Base-by-base conservation (phyloP, 1,139 yeast genomes). In the Nakaseomyces kungkrabaensis region DNA sequence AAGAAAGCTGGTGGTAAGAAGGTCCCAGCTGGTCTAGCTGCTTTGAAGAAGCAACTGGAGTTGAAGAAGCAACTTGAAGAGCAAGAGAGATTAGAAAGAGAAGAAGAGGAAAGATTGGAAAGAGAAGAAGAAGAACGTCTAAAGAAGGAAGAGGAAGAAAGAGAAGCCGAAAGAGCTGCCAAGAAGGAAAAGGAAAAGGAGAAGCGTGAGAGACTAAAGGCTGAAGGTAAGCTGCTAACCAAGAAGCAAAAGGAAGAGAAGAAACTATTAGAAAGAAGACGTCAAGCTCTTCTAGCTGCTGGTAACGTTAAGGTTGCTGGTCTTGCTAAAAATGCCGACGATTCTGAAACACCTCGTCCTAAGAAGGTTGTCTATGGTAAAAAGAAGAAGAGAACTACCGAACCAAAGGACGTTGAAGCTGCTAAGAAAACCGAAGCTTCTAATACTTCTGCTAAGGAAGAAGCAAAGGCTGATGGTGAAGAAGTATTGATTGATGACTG, bases 171-270 rank as follows among this genome's bases (percentile, higher is more conserved):
- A 50, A 77, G 75, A 66, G 83, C 78, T 53, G 78, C 77, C 44
- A 86, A 82, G 72, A 88, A 81, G 68, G 96, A 87, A 63, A 92
- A 83, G 64, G 94, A 84, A 63, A 87, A 79, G 70, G 79, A 82
- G 63, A 79, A 84, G 74, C 81, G 76, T 60, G 92, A 84, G 61
- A 85, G 81, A 68, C 74, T 85, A 68, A 86, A 87, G 72, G 95
- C 96, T 27, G 96, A 90, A 69, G 99, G 99, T 63, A 92, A 85
- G 61, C 76, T 79, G 51, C 70, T 85, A 66, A 86, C 97, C 53
- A 92, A 87, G 73, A 92, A 90, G 67, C 98, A 92, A 73, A 88
- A 86, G 70, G 97, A 90, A 69, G 96, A 89, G 66, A 85, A 86
- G 73, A 86, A 82, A 52, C 70, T 83, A 46, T 81, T 83, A 63